A percentile compares a stretch with the other conserved stretches of the same genome.
phyloP scores from a whole-genome alignment of 768 basidiomycete genomes.

The Plicaturopsis crispa region DNA sequence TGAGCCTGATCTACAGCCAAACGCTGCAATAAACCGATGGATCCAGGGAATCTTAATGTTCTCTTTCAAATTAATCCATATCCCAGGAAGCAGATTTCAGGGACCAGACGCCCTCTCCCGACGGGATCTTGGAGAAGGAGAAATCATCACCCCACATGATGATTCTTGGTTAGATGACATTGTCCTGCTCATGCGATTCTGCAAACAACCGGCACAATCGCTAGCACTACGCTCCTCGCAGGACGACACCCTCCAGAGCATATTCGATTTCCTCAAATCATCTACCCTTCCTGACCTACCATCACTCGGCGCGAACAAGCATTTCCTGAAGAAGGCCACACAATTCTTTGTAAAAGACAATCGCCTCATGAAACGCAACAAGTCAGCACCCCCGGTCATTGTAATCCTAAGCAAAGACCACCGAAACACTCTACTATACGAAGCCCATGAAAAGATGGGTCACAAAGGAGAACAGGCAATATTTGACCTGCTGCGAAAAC shows the following conservation, averaged over 20 bases:
- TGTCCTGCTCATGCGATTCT: not conserved
- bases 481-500: not conserved
- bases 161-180: slow-evolving; percentile 7
- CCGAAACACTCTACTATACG: slow-evolving; percentile 1
- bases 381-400: slow-evolving; percentile 12
- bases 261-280: no score
- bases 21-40: slow-evolving; percentile 21
- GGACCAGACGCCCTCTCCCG: slow-evolving; percentile 17
- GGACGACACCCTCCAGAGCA: no score
- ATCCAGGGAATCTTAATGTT: slow-evolving; percentile 22
- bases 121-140: slow-evolving; percentile 9
- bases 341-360: slow-evolving; percentile 9
- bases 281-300: no score
- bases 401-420: slow-evolving; percentile 4
- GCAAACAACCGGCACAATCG: no score
- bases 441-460: slow-evolving; percentile 16
- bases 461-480: slow-evolving; percentile 15
- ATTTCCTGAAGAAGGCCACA: slow-evolving; percentile 8
- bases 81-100: slow-evolving; percentile 15
- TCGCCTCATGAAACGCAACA: slow-evolving; percentile 8
- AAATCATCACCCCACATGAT: slow-evolving; percentile 16
- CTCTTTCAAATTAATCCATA: slow-evolving; percentile 20
- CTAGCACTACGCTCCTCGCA: no score
- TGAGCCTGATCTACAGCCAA: slow-evolving; percentile 22
- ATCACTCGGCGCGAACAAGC: not conserved